These are phyloP conservation scores for Ophiostoma perfectum DNA, from an alignment of 2,329 filamentous ascomycete genomes.

Conservation along the genomic window DNA sequence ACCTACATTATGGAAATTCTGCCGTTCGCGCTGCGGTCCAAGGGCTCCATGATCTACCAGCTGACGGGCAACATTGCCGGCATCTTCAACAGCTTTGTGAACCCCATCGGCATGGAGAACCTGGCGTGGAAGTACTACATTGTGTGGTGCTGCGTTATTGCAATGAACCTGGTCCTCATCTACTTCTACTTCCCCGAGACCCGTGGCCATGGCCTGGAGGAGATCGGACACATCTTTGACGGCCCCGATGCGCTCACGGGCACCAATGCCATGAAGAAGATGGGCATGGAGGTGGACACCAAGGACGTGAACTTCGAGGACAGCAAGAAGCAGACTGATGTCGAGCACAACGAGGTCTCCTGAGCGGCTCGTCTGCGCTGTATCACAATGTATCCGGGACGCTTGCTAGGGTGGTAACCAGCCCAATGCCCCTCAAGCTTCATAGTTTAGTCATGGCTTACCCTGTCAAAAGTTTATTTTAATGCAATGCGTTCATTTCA, in stretches of 20 bases:
- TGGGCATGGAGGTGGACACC: conserved; percentile 16
- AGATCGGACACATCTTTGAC: conserved; percentile 49
- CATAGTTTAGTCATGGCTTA: neutral
- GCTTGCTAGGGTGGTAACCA: neutral
- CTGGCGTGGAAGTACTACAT: conserved; percentile 29
- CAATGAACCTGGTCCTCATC: conserved; percentile 29
- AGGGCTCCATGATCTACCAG: conserved; percentile 24
- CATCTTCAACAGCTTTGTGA: conserved; percentile 26
- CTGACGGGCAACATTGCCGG: conserved; percentile 21
- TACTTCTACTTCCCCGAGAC: conserved; percentile 27
- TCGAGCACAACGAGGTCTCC: conserved; percentile 16
- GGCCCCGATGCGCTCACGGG: conserved; percentile 14
- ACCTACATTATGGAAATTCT: conserved; percentile 25
- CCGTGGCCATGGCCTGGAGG: conserved; percentile 22
- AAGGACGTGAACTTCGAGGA: neutral
- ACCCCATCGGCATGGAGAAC: conserved; percentile 26
- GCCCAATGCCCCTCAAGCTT: neutral
- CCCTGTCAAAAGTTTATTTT: neutral
- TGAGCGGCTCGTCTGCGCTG: neutral
- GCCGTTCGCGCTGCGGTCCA: conserved; percentile 24
- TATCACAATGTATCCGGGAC: too few species aligned
- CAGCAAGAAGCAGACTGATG: neutral
- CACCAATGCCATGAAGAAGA: conserved; percentile 17
- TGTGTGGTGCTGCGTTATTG: conserved; percentile 26
- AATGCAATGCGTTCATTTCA: neutral